Percentiles rank a stretch among this genome's conserved stretches.
Evolutionary conservation across 805 yeast genomes (phyloP).

Genomic region (Diddensiella transvaalensis): DNA sequence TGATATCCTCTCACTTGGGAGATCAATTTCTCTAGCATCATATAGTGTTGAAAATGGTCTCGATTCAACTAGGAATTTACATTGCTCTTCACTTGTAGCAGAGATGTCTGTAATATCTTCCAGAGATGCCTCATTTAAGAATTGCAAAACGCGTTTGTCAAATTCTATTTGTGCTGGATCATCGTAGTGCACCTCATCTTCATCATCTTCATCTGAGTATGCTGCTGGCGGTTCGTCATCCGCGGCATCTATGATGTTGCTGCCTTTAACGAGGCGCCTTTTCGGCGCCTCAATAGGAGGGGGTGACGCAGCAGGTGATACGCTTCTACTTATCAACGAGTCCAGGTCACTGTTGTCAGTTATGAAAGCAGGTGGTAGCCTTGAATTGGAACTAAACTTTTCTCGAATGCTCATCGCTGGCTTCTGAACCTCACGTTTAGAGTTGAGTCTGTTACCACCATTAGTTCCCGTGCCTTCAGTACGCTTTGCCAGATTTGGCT

Average conservation of each 20-base stretch:
- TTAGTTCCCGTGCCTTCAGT: neutral
- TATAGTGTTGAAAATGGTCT: conserved; percentile 68
- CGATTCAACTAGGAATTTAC: conserved; percentile 55
- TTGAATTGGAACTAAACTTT: conserved; percentile 27
- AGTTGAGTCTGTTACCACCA: conserved; percentile 1
- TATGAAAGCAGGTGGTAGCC: conserved; percentile 12
- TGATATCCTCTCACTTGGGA: conserved; percentile 32
- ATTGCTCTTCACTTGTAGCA: conserved; percentile 62
- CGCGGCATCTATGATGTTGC: neutral
- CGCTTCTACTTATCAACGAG: neutral
- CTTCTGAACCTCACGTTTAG: conserved; percentile 31
- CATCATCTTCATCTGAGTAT: conserved; percentile 27
- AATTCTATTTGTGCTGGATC: conserved; percentile 45
- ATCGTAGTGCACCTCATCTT: conserved; percentile 46
- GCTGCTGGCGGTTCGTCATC: neutral
- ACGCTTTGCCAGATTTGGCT: neutral
- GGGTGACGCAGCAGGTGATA: neutral
- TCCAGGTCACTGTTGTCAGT: conserved; percentile 11
- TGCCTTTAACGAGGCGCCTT: neutral
- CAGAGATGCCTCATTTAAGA: conserved; percentile 71
- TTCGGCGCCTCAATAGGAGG: neutral
- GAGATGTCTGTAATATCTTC: conserved; percentile 80
- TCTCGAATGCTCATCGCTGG: conserved; percentile 34
- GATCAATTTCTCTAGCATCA: conserved; percentile 55
- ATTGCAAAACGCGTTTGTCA: conserved; percentile 65